Evolutionary conservation across 768 basidiomycete genomes (phyloP), one percentile per base, ranked within the genome.

Genomic region (Auriscalpium vulgare): DNA sequence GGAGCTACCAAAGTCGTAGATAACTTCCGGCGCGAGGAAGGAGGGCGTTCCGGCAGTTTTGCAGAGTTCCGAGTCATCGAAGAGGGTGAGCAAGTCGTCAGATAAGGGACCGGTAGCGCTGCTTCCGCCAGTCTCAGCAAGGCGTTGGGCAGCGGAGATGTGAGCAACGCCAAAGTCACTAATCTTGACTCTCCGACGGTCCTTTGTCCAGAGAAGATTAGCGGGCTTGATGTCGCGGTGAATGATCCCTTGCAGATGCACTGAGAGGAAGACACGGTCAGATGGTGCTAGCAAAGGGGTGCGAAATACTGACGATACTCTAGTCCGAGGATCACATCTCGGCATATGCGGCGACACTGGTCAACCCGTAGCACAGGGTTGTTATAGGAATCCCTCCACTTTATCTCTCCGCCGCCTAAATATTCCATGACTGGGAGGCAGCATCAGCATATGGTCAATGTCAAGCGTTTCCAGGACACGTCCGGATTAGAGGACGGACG

Each of bases 201-300:
- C 89, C 29, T 79, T 78, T 3, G 88, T 88, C 85, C 91, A 93
- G 34, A 99, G 79, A 21, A 99, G 83, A 71, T 99, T 99, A 47
- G 94, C 91, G 29, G 97, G 97, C 68, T 99, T 99, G 75, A 99
- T 98, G 73, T 99, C 97, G 56, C 97, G 91, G 72, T 99, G 97
- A 50, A 99, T 97, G 69, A 99, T 98, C 21, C 95, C 97, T 67
- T 98, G 94, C 65, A 88, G 83, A 68, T 99, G 97, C 1, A 99
- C 95, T 98, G 66, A n/a, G 55, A 9, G 35, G 50, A 37, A 47
- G 35, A 48, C 37, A 48, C 37, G 56, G 44, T 54, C 47, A 54
- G 54, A 50, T 54, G 51, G 63, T 54, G 45, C 60, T 46, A 7
- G 4, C 29, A 29, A 29, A 21, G 43, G 51, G 36, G 51, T 45